These are phyloP conservation scores for Ophiocytium majus DNA, from an alignment of 352 stramenopile species.

Conservation along the genomic window DNA sequence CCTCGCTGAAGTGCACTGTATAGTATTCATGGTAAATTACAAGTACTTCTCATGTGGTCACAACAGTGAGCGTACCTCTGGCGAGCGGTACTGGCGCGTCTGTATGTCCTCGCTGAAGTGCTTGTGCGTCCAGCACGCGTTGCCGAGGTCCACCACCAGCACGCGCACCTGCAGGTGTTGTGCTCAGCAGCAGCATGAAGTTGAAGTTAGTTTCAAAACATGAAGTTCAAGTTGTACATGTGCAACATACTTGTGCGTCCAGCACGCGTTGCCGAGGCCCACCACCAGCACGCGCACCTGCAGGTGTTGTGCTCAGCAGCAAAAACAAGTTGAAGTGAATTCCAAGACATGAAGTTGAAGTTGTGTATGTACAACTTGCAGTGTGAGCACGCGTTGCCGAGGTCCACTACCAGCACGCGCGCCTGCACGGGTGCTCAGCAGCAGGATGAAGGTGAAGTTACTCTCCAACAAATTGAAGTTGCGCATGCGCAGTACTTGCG, in stretches of 20 bases:
- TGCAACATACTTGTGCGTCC: too few relatives aligned
- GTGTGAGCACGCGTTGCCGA: conserved; percentile 99
- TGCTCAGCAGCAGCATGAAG: too few relatives aligned
- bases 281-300: conserved; percentile 77
- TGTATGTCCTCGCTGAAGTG: conserved; percentile 99
- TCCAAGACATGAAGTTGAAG: too few relatives aligned
- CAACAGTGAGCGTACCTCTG: conserved; percentile 86
- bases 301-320: conserved; percentile 84
- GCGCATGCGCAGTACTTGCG: too few relatives aligned
- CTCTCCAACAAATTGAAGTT: too few relatives aligned
- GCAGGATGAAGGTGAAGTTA: too few relatives aligned
- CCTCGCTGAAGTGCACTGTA: conserved; percentile 98
- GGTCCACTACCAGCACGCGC: conserved; percentile 84
- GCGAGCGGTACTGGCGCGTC: conserved; percentile 98
- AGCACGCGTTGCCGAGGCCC: conserved; percentile 99
- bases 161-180: conserved; percentile 79
- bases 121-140: conserved; percentile 97
- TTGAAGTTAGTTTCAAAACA: too few relatives aligned
- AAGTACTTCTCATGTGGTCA: too few relatives aligned
- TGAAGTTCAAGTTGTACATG: too few relatives aligned
- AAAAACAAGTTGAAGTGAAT: conserved; percentile 82
- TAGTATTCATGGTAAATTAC: too few relatives aligned
- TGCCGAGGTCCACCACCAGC: conserved; percentile 96
- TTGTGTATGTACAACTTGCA: too few relatives aligned
- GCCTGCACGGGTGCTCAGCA: too few relatives aligned